phyloP scores from a whole-genome alignment of 306 rosid genomes.

The Glycine soja region DNA sequence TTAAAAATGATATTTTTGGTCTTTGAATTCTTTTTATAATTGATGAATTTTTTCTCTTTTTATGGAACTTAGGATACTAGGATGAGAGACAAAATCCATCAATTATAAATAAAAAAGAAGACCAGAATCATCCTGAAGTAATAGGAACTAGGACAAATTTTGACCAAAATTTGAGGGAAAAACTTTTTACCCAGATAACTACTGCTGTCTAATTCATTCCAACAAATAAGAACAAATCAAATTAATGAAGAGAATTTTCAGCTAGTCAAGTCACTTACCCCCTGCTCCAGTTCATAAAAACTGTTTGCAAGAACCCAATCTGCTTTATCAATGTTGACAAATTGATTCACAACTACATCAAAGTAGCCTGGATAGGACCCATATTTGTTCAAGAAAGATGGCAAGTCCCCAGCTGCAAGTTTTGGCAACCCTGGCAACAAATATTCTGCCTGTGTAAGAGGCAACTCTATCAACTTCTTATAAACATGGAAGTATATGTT shows the following conservation, averaged over 20 bases:
- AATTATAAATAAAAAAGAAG: not conserved
- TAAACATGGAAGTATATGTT: conserved; percentile 44
- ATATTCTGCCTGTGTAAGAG: conserved; percentile 20
- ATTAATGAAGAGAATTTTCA: conserved; percentile 17
- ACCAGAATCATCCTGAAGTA: no score
- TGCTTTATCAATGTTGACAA: conserved; percentile 47
- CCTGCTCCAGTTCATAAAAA: conserved; percentile 49
- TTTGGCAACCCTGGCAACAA: conserved; percentile 45
- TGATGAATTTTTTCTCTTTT: not conserved
- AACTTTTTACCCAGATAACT: not conserved
- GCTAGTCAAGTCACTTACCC: conserved; percentile 28
- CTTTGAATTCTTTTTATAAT: not conserved
- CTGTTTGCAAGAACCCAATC: conserved; percentile 54
- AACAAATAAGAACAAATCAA: not conserved
- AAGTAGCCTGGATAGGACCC: conserved; percentile 41
- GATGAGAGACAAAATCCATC: not conserved
- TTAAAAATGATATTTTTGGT: not conserved
- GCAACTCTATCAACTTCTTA: conserved; percentile 44
- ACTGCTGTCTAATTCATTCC: not conserved
- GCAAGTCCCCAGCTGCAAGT: conserved; percentile 44
- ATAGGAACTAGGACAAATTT: no score
- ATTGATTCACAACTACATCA: conserved; percentile 41
- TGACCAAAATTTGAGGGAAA: no score
- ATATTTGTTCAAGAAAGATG: conserved; percentile 49
- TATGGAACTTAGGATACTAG: not conserved